Conservation (phyloP, 768 basidiomycete genomes). For the Amanita thiersii region DNA sequence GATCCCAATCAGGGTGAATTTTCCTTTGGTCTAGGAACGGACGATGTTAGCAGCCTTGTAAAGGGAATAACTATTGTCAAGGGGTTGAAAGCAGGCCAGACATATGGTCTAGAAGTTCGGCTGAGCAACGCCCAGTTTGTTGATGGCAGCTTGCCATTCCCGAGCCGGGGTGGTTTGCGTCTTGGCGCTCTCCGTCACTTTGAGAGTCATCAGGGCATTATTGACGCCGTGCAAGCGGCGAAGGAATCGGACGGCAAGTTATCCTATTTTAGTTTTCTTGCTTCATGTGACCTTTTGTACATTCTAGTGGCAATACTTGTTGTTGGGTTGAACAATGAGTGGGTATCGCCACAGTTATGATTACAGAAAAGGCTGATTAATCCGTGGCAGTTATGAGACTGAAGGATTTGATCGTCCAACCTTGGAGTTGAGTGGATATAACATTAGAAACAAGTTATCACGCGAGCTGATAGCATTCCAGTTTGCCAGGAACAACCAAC, state of each 20-base stretch:
- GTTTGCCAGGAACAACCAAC: conserved; percentile 44
- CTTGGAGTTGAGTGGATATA: conserved; percentile 26
- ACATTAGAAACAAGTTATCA: not conserved
- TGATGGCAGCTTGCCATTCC: conserved; percentile 23
- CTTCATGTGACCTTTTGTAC: not conserved
- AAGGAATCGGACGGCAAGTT: conserved; percentile 30
- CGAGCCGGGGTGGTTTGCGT: conserved; percentile 32
- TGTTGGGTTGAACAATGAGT: conserved; percentile 50
- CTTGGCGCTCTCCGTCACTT: conserved; percentile 25
- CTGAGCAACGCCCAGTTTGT: conserved; percentile 25
- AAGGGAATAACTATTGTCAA: conserved; percentile 24
- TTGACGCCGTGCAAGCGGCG: conserved; percentile 30
- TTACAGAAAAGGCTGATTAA: not conserved
- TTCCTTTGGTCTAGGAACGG: conserved; percentile 37
- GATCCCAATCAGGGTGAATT: conserved; percentile 25
- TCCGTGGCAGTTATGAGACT: conserved; percentile 32
- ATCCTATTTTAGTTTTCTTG: not conserved
- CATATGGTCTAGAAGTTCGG: conserved; percentile 32
- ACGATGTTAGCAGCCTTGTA: conserved; percentile 29
- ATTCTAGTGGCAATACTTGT: conserved; percentile 33
- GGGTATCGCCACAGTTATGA: conserved; percentile 8
- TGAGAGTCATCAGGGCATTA: conserved; percentile 29
- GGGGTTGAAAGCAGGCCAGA: conserved; percentile 31
- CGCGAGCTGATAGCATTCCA: conserved; percentile 11
- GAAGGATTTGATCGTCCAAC: conserved; percentile 51